phyloP scores from a whole-genome alignment of 164 flowering plant species.

The Vitis riparia region DNA sequence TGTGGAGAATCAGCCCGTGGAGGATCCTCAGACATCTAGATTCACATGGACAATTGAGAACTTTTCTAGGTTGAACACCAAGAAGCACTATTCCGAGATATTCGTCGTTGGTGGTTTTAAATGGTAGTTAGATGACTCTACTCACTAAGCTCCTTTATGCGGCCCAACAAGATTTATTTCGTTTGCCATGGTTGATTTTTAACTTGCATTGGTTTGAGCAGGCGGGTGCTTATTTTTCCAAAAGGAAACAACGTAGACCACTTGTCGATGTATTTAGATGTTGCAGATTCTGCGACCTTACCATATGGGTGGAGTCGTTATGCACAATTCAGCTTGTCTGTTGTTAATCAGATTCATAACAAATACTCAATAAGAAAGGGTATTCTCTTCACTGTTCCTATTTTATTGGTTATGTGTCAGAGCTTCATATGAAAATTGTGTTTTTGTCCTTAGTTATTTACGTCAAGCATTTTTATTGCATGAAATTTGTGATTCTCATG shows the following conservation, averaged over 20 bases:
- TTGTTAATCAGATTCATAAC: conserved; percentile 56
- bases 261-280: conserved; percentile 81
- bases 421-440: not conserved
- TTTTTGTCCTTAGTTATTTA: not conserved
- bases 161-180: not conserved
- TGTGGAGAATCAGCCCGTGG: conserved; percentile 62
- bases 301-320: conserved; percentile 90
- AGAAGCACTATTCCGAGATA: conserved; percentile 72
- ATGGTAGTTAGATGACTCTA: conserved; percentile 40
- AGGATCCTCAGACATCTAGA: conserved; percentile 63
- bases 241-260: conserved; percentile 85
- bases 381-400: conserved; percentile 18
- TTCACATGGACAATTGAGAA: conserved; percentile 77
- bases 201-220: conserved; percentile 22
- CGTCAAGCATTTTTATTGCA: not conserved
- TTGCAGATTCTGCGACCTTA: conserved; percentile 62
- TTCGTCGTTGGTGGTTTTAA: conserved; percentile 68
- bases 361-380: conserved; percentile 70
- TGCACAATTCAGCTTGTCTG: conserved; percentile 79
- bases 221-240: conserved; percentile 77
- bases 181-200: not conserved
- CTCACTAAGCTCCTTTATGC: not conserved
- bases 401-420: not conserved
- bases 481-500: not conserved
- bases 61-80: conserved; percentile 63